A percentile compares a stretch with the other conserved stretches of the same genome.
Conservation (phyloP, 257 asterid species). For the Solanum chaucha region DNA sequence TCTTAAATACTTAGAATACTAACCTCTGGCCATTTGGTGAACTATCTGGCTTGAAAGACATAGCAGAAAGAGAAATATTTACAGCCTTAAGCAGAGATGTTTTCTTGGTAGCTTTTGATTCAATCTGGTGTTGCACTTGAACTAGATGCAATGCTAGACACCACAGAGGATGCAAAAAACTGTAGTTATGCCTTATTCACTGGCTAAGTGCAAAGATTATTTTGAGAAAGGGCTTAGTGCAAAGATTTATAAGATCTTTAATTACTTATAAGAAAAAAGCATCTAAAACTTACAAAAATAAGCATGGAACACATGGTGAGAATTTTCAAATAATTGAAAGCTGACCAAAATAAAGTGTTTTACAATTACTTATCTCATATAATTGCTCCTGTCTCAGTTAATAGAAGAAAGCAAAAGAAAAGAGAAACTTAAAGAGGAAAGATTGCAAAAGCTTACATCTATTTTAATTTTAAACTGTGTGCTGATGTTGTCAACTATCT, state of each 20-base stretch:
- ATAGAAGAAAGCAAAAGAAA: not conserved
- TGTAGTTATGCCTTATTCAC: not conserved
- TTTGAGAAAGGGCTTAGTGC: not conserved
- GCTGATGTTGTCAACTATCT: conserved; percentile 52
- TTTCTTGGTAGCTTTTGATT: not conserved
- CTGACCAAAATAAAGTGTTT: not conserved
- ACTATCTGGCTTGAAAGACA: not conserved
- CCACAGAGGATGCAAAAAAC: not conserved
- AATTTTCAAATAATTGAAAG: not conserved
- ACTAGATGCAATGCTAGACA: not conserved
- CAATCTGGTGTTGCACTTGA: not conserved
- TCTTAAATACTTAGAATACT: not conserved
- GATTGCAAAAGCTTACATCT: conserved; percentile 39
- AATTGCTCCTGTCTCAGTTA: not conserved
- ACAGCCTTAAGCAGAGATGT: not conserved
- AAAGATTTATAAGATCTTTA: not conserved
- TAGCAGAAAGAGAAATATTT: not conserved
- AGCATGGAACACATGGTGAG: not conserved
- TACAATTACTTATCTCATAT: not conserved
- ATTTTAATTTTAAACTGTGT: conserved; percentile 50
- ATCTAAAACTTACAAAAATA: not conserved
- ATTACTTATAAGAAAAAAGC: not conserved
- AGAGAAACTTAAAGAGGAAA: not conserved
- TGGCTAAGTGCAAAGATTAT: not conserved
- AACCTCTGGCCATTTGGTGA: not conserved